Evolutionary conservation across 1,139 yeast genomes (phyloP).

Genomic region (Yamadazyma taylorii): DNA sequence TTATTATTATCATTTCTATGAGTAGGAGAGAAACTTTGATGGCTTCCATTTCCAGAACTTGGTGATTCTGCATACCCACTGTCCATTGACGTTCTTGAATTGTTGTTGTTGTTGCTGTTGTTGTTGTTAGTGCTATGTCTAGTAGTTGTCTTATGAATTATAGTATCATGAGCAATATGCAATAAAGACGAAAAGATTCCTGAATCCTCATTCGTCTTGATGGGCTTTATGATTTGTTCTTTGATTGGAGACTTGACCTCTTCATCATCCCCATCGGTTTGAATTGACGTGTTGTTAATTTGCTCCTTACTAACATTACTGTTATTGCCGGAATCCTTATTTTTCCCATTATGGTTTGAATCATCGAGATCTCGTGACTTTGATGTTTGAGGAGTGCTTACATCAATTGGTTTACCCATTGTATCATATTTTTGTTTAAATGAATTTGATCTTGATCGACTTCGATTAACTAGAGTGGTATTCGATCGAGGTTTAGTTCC

Average conservation of each 20-base stretch:
- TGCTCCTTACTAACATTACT: neutral
- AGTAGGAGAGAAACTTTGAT: neutral
- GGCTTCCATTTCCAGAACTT: neutral
- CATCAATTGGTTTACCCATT: conserved; percentile 7
- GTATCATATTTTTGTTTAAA: conserved; percentile 9
- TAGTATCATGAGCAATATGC: conserved; percentile 28
- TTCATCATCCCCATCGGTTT: neutral
- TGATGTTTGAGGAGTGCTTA: neutral
- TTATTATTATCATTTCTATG: conserved; percentile 8
- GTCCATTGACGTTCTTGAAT: no score
- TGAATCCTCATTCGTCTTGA: conserved; percentile 13
- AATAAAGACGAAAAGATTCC: conserved; percentile 28
- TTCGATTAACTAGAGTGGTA: conserved; percentile 7
- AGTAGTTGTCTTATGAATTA: neutral
- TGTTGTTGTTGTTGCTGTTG: no score
- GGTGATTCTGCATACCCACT: no score
- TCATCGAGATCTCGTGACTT: no score
- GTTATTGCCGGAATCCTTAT: neutral
- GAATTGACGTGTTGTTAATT: neutral
- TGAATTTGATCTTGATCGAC: conserved; percentile 11
- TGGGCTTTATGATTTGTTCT: conserved; percentile 9
- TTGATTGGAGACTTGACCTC: neutral
- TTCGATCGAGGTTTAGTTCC: conserved; percentile 7
- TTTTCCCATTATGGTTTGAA: neutral
- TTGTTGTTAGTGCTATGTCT: neutral